Base-by-base conservation (phyloP, 805 yeast genomes). In the Candida sakaeoensis region DNA sequence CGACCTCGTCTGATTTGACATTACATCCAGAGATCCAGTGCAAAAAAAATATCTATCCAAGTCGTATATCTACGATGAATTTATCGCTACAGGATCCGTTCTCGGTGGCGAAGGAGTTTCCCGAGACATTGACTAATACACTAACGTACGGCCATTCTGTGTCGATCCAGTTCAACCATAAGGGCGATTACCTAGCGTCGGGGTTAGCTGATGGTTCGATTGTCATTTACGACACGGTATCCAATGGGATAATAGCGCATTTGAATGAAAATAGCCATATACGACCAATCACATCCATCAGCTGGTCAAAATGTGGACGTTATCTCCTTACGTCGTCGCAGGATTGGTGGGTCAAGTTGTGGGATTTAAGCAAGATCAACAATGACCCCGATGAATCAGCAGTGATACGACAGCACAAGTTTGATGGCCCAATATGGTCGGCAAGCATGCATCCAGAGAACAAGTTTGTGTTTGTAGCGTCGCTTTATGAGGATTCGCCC, bases 61-160 rank as follows among this genome's bases (percentile, higher is more conserved):
- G n/a, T n/a, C n/a, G n/a, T n/a, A n/a, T n/a, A n/a, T n/a, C n/a
- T n/a, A n/a, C n/a, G 8, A 86, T 86, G 93, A 90, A 90, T 58
- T 67, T 89, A 24, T 72, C 93, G 8, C 70, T 91, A 17, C 77
- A 86, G 47, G 98, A 90, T 60, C 97, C 97, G 3, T 87, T 88
- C 58, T 79, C 91, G 2, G 89, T 91, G 16, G 82, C 95, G 15
- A 88, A 87, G 53, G 98, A 90, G 55, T 90, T 77, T 52, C 98
- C 98, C 0, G 96, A 90, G 45, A 74, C 82, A 1, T 73, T 87
- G n/a, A 75, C 84, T 2, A 80, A 80, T 44, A 80, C 90, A 0
- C 62, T 88, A 9, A 76, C 75, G 9, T 79, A 78, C 40, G 82
- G 88, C 1, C 79, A 75, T 46, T 76, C 79, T 32, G 83, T 87